A percentile compares a stretch with the other conserved stretches of the same genome.
Conservation (phyloP, 2,329 filamentous ascomycete genomes). For the Aspergillus fischeri region DNA sequence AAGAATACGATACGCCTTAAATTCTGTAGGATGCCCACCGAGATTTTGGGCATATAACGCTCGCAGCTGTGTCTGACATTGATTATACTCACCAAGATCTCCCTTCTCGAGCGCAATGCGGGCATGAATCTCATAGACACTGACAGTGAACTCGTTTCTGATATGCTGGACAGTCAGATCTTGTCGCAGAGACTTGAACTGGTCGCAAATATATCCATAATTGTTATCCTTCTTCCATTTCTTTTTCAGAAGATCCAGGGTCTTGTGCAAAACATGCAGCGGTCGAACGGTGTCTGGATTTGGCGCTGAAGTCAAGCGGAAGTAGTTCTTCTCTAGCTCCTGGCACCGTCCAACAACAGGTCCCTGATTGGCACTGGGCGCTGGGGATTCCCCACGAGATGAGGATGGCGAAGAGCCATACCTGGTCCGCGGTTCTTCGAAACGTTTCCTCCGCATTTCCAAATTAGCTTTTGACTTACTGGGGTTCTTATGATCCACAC, state of each 20-base stretch:
- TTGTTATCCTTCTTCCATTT: conserved; percentile 94
- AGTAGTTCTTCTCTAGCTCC: conserved; percentile 85
- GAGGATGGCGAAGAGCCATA: conserved; percentile 37
- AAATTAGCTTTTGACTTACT: conserved; percentile 89
- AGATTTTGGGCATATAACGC: conserved; percentile 83
- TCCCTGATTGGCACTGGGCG: conserved; percentile 45
- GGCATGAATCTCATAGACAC: conserved; percentile 95
- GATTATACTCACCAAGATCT: conserved; percentile 99
- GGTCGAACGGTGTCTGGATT: conserved; percentile 87
- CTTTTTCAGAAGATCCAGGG: conserved; percentile 81
- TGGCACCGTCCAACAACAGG: conserved; percentile 85
- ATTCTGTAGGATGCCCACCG: conserved; percentile 87
- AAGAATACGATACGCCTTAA: conserved; percentile 98
- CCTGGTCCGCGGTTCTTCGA: conserved; percentile 55
- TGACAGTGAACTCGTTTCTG: conserved; percentile 93
- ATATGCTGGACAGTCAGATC: conserved; percentile 97
- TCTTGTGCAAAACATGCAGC: conserved; percentile 71
- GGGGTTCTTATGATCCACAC: conserved; percentile 51
- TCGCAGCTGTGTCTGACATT: conserved; percentile 97
- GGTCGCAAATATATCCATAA: conserved; percentile 96
- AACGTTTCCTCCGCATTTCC: conserved; percentile 86
- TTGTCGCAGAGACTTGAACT: conserved; percentile 97
- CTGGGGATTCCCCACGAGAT: conserved; percentile 46
- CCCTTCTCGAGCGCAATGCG: conserved; percentile 96
- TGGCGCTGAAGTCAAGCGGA: conserved; percentile 86